These are phyloP conservation scores for Arctium lappa DNA, from an alignment of 129 eudicot species.

Conservation along the genomic window DNA sequence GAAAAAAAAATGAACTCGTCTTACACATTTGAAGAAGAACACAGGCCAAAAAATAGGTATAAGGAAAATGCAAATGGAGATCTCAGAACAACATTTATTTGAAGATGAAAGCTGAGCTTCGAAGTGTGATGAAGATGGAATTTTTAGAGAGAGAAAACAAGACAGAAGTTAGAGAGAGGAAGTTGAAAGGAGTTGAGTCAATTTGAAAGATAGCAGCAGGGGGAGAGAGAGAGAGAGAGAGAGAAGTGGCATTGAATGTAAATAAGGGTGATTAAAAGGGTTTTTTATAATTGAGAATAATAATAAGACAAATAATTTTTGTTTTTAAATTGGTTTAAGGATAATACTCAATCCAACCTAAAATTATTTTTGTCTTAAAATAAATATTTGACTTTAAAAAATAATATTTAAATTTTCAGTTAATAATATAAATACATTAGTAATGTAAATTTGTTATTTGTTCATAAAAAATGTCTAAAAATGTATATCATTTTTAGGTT, in stretches of 20 bases:
- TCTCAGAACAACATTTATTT: neutral
- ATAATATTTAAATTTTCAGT: too few relatives aligned
- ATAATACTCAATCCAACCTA: too few relatives aligned
- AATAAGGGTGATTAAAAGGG: constrained; percentile 3
- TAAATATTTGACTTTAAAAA: too few relatives aligned
- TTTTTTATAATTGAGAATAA: neutral
- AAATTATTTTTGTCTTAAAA: too few relatives aligned
- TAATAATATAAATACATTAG: too few relatives aligned
- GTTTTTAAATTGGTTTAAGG: too few relatives aligned
- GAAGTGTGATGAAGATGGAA: neutral
- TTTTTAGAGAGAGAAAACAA: constrained; percentile 17
- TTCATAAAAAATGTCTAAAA: too few relatives aligned
- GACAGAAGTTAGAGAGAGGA: constrained; percentile 24
- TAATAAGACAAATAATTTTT: neutral
- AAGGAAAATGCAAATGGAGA: neutral
- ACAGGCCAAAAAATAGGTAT: neutral
- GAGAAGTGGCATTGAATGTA: constrained; percentile 28
- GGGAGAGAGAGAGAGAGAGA: constrained; percentile 17
- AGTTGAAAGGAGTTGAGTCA: constrained; percentile 18
- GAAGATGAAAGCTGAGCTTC: constrained; percentile 15
- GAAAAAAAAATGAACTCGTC: neutral
- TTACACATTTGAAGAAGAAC: neutral
- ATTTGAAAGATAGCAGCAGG: constrained; percentile 12
- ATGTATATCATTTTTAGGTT: too few relatives aligned
- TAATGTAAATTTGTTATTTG: too few relatives aligned